Percentiles rank a stretch among this genome's conserved stretches.
These are phyloP conservation scores for Radiomyces spectabilis DNA, from an alignment of 192 early-diverging fungal species.

Conservation along the genomic window DNA sequence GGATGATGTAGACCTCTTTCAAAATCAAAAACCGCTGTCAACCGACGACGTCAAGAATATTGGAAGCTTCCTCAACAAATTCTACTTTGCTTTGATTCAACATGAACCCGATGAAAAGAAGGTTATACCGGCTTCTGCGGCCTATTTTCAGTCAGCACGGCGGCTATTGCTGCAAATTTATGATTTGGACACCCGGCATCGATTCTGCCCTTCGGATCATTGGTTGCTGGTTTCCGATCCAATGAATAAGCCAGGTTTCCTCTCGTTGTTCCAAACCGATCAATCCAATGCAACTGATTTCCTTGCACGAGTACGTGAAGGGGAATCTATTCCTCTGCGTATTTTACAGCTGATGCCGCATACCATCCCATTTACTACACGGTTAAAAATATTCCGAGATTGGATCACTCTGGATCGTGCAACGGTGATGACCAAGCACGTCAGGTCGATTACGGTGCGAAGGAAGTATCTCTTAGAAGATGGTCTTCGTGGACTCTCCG, in stretches of 20 bases:
- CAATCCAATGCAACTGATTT: constrained; percentile 29
- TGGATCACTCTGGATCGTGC: constrained; percentile 56
- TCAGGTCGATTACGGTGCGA: constrained; percentile 43
- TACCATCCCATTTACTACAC: constrained; percentile 78
- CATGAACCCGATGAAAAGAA: constrained; percentile 11
- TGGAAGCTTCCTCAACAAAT: constrained; percentile 53
- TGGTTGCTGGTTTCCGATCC: constrained; percentile 48
- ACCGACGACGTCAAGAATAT: constrained; percentile 21
- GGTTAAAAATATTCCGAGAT: constrained; percentile 81
- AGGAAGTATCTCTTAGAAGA: constrained; percentile 64
- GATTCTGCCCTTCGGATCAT: constrained; percentile 51
- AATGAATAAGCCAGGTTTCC: constrained; percentile 3
- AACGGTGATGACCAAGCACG: constrained; percentile 8
- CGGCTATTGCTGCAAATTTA: constrained; percentile 67
- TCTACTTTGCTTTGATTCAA: constrained; percentile 52
- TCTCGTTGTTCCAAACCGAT: constrained; percentile 22
- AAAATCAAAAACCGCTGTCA: constrained; percentile 8
- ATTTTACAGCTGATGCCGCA: constrained; percentile 81
- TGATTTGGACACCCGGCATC: constrained; percentile 45
- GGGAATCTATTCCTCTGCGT: constrained; percentile 36
- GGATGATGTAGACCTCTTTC: constrained; percentile 18
- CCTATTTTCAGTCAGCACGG: constrained; percentile 37
- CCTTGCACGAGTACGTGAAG: constrained; percentile 27
- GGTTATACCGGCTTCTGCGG: constrained; percentile 3
- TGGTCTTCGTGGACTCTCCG: constrained; percentile 48